Conservation (phyloP, 768 basidiomycete species). For the Pisolithus tinctorius region DNA sequence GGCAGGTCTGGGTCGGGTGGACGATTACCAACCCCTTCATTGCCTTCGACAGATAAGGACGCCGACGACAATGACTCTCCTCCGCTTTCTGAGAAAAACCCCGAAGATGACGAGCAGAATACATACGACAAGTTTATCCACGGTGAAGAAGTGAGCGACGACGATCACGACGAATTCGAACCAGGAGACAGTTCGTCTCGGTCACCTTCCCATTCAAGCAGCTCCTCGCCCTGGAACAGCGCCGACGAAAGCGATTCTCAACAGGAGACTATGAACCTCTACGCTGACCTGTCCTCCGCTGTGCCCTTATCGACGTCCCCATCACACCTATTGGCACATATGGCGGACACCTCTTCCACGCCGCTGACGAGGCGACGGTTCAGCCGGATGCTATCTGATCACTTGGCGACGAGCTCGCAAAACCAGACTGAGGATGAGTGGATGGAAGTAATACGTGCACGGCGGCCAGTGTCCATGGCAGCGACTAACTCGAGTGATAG, state of each 20-base stretch:
- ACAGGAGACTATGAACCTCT: slow-evolving; percentile 42
- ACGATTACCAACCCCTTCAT: background rate
- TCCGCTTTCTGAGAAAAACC: slow-evolving; percentile 6
- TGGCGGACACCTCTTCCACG: slow-evolving; percentile 35
- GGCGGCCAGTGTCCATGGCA: slow-evolving; percentile 6
- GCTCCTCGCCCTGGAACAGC: slow-evolving; percentile 18
- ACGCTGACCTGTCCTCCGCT: slow-evolving; percentile 45
- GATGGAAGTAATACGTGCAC: slow-evolving; percentile 25
- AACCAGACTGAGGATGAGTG: slow-evolving; percentile 18
- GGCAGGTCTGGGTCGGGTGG: slow-evolving; percentile 8
- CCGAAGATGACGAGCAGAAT: slow-evolving; percentile 28
- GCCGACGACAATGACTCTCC: background rate
- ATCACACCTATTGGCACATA: slow-evolving; percentile 49
- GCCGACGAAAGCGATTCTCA: slow-evolving; percentile 31
- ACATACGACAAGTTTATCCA: slow-evolving; percentile 53
- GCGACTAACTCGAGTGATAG: slow-evolving; percentile 5
- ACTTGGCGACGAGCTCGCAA: background rate
- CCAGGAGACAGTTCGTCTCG: slow-evolving; percentile 10
- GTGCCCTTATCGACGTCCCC: slow-evolving; percentile 29
- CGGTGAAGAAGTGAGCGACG: slow-evolving; percentile 49
- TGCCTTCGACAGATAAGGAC: slow-evolving; percentile 3
- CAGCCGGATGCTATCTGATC: slow-evolving; percentile 26
- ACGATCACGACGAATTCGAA: slow-evolving; percentile 38
- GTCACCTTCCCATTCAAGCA: slow-evolving; percentile 15
- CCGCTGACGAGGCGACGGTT: slow-evolving; percentile 48